These are phyloP conservation scores for Mycena leptocephala DNA, from an alignment of 768 basidiomycete species.

Conservation along the genomic window DNA sequence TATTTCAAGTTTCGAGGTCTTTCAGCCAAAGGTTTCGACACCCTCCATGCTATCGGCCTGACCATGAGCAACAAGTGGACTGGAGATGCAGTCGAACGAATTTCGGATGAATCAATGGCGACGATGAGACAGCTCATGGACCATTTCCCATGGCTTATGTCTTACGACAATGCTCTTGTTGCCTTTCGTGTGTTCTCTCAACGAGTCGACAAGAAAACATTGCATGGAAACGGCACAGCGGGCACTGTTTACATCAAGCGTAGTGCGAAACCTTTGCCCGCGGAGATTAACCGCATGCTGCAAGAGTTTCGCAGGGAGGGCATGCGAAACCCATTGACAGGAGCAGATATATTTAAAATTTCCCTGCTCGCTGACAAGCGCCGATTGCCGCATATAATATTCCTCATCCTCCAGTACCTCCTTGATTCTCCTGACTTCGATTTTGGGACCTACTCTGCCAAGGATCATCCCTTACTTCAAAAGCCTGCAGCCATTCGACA, in stretches of 20 bases:
- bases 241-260: slow-evolving; percentile 53
- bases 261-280: slow-evolving; percentile 32
- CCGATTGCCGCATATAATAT: slow-evolving; percentile 24
- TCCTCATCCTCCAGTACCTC: slow-evolving; percentile 47
- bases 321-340: slow-evolving; percentile 40
- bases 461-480: slow-evolving; percentile 33
- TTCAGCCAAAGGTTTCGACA: slow-evolving; percentile 41
- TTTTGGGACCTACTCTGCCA: slow-evolving; percentile 42
- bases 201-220: slow-evolving; percentile 50
- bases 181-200: slow-evolving; percentile 56
- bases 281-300: slow-evolving; percentile 36
- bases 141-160: slow-evolving; percentile 46
- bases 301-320: slow-evolving; percentile 42
- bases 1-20: slow-evolving; percentile 43
- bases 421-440: slow-evolving; percentile 47
- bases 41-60: no score
- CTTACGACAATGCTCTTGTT: slow-evolving; percentile 57
- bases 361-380: slow-evolving; percentile 24
- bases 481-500: slow-evolving; percentile 40
- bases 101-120: slow-evolving; percentile 45
- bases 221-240: slow-evolving; percentile 55
- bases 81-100: slow-evolving; percentile 27
- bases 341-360: slow-evolving; percentile 41
- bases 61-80: slow-evolving; percentile 49
- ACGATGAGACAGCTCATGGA: slow-evolving; percentile 44